Evolutionary conservation across 352 stramenopile species (phyloP), one percentile per base, ranked within the genome.

Genomic region (Globisporangium nodosum): DNA sequence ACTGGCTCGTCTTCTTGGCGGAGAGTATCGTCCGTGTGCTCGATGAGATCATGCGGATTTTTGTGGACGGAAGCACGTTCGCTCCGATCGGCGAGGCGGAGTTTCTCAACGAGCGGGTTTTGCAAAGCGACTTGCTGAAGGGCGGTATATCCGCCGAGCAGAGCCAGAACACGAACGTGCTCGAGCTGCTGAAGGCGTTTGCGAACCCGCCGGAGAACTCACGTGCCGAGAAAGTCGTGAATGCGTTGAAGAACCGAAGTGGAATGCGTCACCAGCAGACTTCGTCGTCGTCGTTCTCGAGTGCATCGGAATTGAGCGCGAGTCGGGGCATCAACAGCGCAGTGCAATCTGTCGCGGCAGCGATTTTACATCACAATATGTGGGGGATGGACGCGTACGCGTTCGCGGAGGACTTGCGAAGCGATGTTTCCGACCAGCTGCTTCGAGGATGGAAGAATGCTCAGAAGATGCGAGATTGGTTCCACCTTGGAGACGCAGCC

Each of bases 391-490:
- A 94, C 66, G 85, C 85, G 12, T 90, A 78, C 46, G 81, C 82
- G 3, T 79, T 85, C 37, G 70, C 78, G 5, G 67, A 87, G 56
- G 74, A 77, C 58, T 61, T 91, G 16, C 74, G 76, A 6, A 55
- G 43, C 5, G 81, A 92, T 49, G 60, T 91, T 0, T 90, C 80
- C 1, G 73, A 88, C 18, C 74, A 90, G 56, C 64, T 94, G 6
- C 61, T 87, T 27, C 74, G 72, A 13, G 80, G 76, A 3, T 92
- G 82, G 85, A 90, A 89, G 43, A 92, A 92, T 54, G 85, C 85
- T 3, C 85, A 94, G 50, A 94, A 94, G 48, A 94, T 94, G 82
- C 70, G 85, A 9, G 78, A 91, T 40, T 94, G 85, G 85, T 94
- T 94, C 60, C 79, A 92, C 60, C 56, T 92, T 1, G 85, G 85